phyloP scores from a whole-genome alignment of 139 green algal species.

The Chlamydomonas asymmetrica region DNA sequence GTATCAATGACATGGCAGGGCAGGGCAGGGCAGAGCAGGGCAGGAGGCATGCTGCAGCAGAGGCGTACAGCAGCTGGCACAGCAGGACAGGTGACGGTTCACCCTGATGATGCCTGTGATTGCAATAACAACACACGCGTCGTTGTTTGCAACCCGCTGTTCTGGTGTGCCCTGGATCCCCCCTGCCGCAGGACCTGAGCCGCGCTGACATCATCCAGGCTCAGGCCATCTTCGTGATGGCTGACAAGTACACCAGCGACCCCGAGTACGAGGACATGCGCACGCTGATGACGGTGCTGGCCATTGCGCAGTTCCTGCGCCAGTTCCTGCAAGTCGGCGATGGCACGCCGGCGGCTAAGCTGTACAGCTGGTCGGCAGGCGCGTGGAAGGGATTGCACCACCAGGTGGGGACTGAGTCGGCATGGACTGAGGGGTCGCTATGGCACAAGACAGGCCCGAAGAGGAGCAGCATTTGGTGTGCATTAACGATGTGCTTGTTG shows the following conservation, averaged over 20 bases:
- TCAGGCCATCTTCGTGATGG: constrained; percentile 29
- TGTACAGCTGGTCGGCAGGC: constrained; percentile 11
- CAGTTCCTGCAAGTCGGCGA: constrained; percentile 6
- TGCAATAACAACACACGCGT: too few species aligned
- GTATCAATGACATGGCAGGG: too few species aligned
- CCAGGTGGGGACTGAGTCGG: constrained; percentile 7
- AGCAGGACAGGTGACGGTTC: too few species aligned
- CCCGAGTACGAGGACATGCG: constrained; percentile 17
- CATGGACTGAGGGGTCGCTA: neutral
- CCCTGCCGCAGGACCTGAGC: constrained; percentile 10
- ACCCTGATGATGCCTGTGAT: too few species aligned
- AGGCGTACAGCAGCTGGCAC: too few species aligned
- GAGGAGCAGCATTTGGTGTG: neutral
- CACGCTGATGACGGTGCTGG: constrained; percentile 28
- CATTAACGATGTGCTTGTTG: neutral
- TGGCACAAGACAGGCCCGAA: neutral
- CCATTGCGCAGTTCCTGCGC: constrained; percentile 20
- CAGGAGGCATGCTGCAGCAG: too few species aligned
- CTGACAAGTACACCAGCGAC: constrained; percentile 32
- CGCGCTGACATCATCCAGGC: constrained; percentile 6
- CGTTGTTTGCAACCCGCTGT: too few species aligned
- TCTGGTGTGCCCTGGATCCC: too few species aligned
- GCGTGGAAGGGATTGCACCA: constrained; percentile 6
- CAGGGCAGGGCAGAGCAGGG: too few species aligned
- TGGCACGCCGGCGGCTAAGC: neutral